A percentile compares a stretch with the other conserved stretches of the same genome.
phyloP scores from a whole-genome alignment of 176 grass and related monocot species.

The maize (Zea mays) region Zm-B73-REFERENCE-NAM-5.0 NC_050097.1:140096501-140097000 shows the following conservation, averaged over 20 bases:
- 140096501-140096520: conserved; percentile 21
- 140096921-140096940: conserved; percentile 28
- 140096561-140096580: conserved; percentile 17
- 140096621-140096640: conserved; percentile 45
- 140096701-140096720: conserved; percentile 37
- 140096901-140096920: conserved; percentile 38
- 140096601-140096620: conserved; percentile 33
- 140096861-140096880: conserved; percentile 55
- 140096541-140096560: conserved; percentile 41
- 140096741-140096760: conserved; percentile 55
- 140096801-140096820: conserved; percentile 46
- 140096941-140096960: conserved; percentile 25
- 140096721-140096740: conserved; percentile 33
- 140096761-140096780: conserved; percentile 87
- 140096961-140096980: conserved; percentile 20
- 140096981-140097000: conserved; percentile 43
- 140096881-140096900: conserved; percentile 60
- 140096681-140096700: conserved; percentile 46
- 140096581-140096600: conserved; percentile 32
- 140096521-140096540: conserved; percentile 48
- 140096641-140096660: conserved; percentile 79
- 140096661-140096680: conserved; percentile 69
- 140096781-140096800: conserved; percentile 38
- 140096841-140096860: conserved; percentile 57
- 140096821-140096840: conserved; percentile 46